Percentiles rank a stretch among this genome's conserved stretches.
These are phyloP conservation scores for Vanderwaltozyma polyspora DNA, from an alignment of 805 yeast genomes.

Conservation along the genomic window DNA sequence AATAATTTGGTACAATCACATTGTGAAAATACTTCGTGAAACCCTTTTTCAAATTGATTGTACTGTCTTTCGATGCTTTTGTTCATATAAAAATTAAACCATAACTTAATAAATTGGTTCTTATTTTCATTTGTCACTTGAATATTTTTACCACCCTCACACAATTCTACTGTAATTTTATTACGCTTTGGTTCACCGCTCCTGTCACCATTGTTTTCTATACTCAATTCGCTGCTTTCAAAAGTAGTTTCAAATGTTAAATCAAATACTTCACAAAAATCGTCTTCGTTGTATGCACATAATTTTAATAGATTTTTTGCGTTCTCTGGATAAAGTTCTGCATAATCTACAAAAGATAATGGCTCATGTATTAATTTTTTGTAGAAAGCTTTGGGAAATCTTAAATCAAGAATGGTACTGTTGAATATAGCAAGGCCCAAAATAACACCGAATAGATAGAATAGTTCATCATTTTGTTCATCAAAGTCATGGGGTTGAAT, in stretches of 20 bases:
- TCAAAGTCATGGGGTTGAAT: constrained; percentile 20
- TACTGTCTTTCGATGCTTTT: constrained; percentile 44
- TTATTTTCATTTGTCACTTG: constrained; percentile 51
- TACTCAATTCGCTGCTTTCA: constrained; percentile 7
- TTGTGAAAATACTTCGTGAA: constrained; percentile 65
- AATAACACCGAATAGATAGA: constrained; percentile 72
- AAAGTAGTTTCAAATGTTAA: constrained; percentile 53
- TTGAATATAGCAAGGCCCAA: constrained; percentile 87
- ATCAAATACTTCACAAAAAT: constrained; percentile 38
- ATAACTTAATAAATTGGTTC: constrained; percentile 47
- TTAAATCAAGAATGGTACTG: constrained; percentile 73
- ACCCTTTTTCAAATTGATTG: constrained; percentile 55
- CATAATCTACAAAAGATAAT: constrained; percentile 51
- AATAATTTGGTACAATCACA: constrained; percentile 65
- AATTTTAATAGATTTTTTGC: constrained; percentile 41
- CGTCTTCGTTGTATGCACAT: constrained; percentile 32
- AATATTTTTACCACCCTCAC: constrained; percentile 44
- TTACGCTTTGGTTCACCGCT: neutral
- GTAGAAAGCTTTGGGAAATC: constrained; percentile 65
- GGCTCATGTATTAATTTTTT: constrained; percentile 54
- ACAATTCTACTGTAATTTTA: constrained; percentile 36
- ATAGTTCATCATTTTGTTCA: constrained; percentile 37
- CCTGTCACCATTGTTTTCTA: neutral
- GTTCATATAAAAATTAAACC: constrained; percentile 50
- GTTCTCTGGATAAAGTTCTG: constrained; percentile 57